Base-by-base conservation (phyloP, 805 yeast genomes). In the Hemisphaericaspora nanyangensis region DNA sequence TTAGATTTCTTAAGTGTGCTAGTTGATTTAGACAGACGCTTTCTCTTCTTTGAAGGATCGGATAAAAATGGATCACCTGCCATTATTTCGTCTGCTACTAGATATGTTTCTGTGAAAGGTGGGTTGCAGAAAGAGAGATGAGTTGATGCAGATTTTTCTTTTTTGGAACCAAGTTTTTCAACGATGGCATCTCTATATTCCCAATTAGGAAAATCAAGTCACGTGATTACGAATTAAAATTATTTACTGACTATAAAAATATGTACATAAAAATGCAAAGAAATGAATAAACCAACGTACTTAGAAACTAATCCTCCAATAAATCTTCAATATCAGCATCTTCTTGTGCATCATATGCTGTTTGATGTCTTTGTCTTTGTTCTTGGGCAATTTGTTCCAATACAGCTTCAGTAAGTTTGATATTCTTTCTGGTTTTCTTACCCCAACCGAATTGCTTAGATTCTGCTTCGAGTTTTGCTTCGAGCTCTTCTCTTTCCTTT, bases 361-460 rank as follows among this genome's bases (percentile, higher is more conserved):
- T 69, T 58, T 58, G 76, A 58, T 56, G 61, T 60, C 54, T 64
- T 45, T 48, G 63, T 58, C 68, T 68, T 58, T 61, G 50, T 35
- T 57, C 61, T 16, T 60, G 56, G 33, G 65, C 55, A 12, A 62
- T 55, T 35, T 76, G 72, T 49, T 79, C 78, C 29, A 83, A 63
- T 12, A 73, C 46, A 40, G 75, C 66, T 49, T 80, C 75, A 49
- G 79, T 79, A 43, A 68, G 65, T 57, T 77, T 74, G 30, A 77
- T 77, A 42, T 68, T 70, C 47, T 68, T 67, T 65, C 90, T 75
- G 5, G 90, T 83, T 52, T 73, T 72, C 56, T 84, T 85, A 39
- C 93, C 93, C 88, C 89, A 84, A 20, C 93, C 91, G 68, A 84
- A 84, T 5, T 70, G 47, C 28, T 63, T 55, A 26, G 79, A 79